Evolutionary conservation across 1,284 basidiomycete species (phyloP).

Genomic region (Cryptococcus wingfieldii): DNA sequence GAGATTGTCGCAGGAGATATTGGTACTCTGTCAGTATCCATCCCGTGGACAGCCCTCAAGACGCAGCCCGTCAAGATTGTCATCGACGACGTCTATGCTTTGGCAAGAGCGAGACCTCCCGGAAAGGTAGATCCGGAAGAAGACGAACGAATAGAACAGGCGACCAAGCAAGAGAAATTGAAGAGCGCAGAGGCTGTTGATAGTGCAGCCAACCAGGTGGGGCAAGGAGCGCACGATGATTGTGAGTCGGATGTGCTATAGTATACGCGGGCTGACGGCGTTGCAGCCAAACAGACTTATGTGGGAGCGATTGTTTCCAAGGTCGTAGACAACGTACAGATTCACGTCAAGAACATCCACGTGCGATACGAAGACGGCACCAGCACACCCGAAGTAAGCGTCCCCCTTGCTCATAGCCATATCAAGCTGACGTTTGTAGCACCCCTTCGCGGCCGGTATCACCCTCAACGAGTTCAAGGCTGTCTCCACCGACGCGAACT

Average conservation of each 20-base stretch:
- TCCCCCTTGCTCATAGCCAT: no score
- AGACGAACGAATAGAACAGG: constrained; percentile 75
- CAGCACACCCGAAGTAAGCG: constrained; percentile 80
- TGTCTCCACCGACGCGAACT: constrained; percentile 84
- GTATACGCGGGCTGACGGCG: background rate
- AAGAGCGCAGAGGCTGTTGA: constrained; percentile 84
- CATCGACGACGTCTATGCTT: constrained; percentile 91
- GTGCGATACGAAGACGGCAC: constrained; percentile 93
- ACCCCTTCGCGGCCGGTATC: constrained; percentile 89
- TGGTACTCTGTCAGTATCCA: constrained; percentile 82
- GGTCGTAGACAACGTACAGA: constrained; percentile 93
- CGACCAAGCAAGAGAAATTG: constrained; percentile 82
- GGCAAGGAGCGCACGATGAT: constrained; percentile 36
- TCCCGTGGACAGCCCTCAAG: constrained; percentile 94
- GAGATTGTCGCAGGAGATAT: constrained; percentile 95
- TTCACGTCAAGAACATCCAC: constrained; percentile 92
- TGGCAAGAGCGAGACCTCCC: constrained; percentile 51
- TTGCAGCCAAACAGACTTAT: constrained; percentile 63
- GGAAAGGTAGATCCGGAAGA: constrained; percentile 69
- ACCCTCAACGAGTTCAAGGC: constrained; percentile 91
- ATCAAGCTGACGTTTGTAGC: constrained; percentile 52
- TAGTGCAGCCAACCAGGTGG: constrained; percentile 49
- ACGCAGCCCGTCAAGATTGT: constrained; percentile 88
- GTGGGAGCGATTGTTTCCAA: constrained; percentile 81
- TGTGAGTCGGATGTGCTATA: constrained; percentile 17